Percentiles rank a stretch among this genome's conserved stretches.
Conservation (phyloP, 2,329 filamentous ascomycete species). For the Leptodontidium sp. region DNA sequence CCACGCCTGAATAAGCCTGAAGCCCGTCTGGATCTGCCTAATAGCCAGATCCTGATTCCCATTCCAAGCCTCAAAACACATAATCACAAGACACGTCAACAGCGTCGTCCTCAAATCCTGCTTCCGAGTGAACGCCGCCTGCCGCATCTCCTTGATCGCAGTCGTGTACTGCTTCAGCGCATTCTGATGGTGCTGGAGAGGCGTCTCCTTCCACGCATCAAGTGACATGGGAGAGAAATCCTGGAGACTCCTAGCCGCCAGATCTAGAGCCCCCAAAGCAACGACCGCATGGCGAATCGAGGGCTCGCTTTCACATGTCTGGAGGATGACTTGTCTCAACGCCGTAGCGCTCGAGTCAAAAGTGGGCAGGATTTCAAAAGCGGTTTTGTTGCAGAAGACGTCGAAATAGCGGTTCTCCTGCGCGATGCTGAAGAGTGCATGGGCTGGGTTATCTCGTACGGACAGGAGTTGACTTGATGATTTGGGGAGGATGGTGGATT, state of each 20-base stretch:
- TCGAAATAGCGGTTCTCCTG: slow-evolving; percentile 35
- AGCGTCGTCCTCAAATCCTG: slow-evolving; percentile 25
- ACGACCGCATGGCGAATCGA: slow-evolving; percentile 37
- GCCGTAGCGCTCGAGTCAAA: slow-evolving; percentile 17
- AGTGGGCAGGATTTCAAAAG: slow-evolving; percentile 32
- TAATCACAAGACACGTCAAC: slow-evolving; percentile 51
- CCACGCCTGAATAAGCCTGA: slow-evolving; percentile 42
- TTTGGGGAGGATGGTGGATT: slow-evolving; percentile 15
- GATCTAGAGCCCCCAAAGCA: slow-evolving; percentile 37
- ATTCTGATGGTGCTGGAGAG: slow-evolving; percentile 30
- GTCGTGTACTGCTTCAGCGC: slow-evolving; percentile 33
- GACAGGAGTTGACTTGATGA: background rate
- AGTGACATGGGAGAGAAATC: slow-evolving; percentile 8
- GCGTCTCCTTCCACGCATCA: slow-evolving; percentile 15
- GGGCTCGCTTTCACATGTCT: slow-evolving; percentile 29
- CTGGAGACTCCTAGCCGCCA: slow-evolving; percentile 23
- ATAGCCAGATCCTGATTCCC: slow-evolving; percentile 34
- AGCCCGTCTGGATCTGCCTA: slow-evolving; percentile 35
- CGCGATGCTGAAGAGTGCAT: slow-evolving; percentile 23
- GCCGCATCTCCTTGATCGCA: slow-evolving; percentile 32
- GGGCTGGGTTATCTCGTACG: slow-evolving; percentile 10
- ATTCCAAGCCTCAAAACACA: slow-evolving; percentile 65
- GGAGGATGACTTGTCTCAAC: slow-evolving; percentile 32
- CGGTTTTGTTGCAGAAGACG: slow-evolving; percentile 32
- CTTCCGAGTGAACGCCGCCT: slow-evolving; percentile 12